A percentile compares a stretch with the other conserved stretches of the same genome.
phyloP scores from a whole-genome alignment of 2,329 filamentous ascomycete genomes.

The Neonectria sp. region DNA sequence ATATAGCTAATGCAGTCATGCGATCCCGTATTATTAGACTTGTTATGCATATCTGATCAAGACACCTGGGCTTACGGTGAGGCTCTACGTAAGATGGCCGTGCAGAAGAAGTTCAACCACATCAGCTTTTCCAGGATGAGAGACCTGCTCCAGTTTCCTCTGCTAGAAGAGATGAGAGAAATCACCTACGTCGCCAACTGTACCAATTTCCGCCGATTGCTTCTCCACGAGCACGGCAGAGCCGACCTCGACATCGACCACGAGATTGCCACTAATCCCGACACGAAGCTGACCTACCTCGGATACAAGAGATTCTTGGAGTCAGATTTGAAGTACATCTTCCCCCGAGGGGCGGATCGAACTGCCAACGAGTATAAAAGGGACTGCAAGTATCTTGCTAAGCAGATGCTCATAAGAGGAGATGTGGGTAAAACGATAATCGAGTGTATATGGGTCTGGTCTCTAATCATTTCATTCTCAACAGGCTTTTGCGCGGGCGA shows the following conservation, averaged over 20 bases:
- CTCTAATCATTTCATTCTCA: background rate
- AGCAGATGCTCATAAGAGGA: conserved; percentile 51
- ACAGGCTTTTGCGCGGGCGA: conserved; percentile 49
- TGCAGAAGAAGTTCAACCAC: conserved; percentile 54
- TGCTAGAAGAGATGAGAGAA: conserved; percentile 58
- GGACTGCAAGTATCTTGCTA: conserved; percentile 48
- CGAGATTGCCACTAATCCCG: conserved; percentile 47
- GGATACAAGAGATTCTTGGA: conserved; percentile 50
- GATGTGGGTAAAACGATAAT: conserved; percentile 39
- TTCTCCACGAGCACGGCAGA: conserved; percentile 45
- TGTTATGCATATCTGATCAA: conserved; percentile 62
- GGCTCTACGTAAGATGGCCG: conserved; percentile 56
- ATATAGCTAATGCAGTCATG: too few relatives aligned
- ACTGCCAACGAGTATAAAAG: conserved; percentile 44
- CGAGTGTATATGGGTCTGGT: background rate
- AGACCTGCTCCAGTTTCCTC: conserved; percentile 58
- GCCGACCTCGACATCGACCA: conserved; percentile 46
- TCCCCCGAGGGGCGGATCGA: conserved; percentile 39
- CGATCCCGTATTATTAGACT: conserved; percentile 51
- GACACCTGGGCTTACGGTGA: conserved; percentile 67
- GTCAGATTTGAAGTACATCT: conserved; percentile 49
- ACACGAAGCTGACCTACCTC: conserved; percentile 49
- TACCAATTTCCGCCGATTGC: conserved; percentile 47
- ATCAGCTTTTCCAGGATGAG: conserved; percentile 63
- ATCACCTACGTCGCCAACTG: conserved; percentile 54